phyloP scores from a whole-genome alignment of 345 rosid genomes.

The Melastoma malabathricum region DNA sequence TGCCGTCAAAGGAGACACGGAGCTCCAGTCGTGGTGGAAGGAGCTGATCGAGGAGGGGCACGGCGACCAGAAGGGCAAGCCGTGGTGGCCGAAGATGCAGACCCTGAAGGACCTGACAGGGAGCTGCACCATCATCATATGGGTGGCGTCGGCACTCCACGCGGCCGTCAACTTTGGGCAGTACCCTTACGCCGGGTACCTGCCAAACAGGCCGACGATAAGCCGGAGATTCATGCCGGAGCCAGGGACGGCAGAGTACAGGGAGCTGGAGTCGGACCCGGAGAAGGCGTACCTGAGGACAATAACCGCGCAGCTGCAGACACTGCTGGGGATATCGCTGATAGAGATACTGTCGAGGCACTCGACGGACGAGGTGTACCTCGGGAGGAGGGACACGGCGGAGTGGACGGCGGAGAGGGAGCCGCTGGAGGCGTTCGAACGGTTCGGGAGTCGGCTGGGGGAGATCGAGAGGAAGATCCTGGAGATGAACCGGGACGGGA shows the following conservation, averaged over 20 bases:
- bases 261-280: constrained; percentile 22
- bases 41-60: constrained; percentile 30
- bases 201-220: constrained; percentile 28
- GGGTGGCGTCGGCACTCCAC: constrained; percentile 34
- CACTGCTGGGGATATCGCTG: constrained; percentile 22
- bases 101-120: constrained; percentile 23
- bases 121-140: constrained; percentile 19
- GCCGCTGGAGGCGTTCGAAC: constrained; percentile 22
- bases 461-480: constrained; percentile 23
- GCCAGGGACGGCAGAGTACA: constrained; percentile 17
- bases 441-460: constrained; percentile 18
- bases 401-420: constrained; percentile 20
- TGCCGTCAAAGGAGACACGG: constrained; percentile 8
- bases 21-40: constrained; percentile 27
- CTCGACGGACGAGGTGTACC: constrained; percentile 41
- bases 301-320: constrained; percentile 41
- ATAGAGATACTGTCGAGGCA: constrained; percentile 26
- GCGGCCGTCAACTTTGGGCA: constrained; percentile 39
- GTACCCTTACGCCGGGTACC: constrained; percentile 20
- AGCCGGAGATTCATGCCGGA: constrained; percentile 24
- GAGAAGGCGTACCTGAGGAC: constrained; percentile 19
- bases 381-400: constrained; percentile 20
- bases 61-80: constrained; percentile 32
- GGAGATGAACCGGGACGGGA: constrained; percentile 15
- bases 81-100: constrained; percentile 37